Conservation (phyloP, 148 eudicot species). For the Talinum fruticosum region DNA sequence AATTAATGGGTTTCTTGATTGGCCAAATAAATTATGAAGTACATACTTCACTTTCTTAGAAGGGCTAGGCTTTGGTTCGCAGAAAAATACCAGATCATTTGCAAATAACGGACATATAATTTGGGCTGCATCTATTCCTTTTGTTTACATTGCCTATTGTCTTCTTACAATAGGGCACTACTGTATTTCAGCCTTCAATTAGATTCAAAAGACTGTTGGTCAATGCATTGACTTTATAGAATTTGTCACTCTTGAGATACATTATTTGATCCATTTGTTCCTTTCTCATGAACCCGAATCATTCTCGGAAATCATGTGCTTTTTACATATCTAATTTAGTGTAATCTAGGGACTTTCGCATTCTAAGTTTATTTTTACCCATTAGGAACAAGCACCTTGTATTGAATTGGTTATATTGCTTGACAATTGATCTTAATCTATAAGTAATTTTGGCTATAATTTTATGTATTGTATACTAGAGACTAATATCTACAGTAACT, state of each 20-base stretch:
- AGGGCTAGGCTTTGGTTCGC: background rate
- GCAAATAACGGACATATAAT: background rate
- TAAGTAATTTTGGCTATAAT: background rate
- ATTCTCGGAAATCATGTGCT: background rate
- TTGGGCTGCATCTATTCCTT: background rate
- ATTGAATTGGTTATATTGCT: background rate
- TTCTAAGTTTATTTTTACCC: background rate
- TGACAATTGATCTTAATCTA: background rate
- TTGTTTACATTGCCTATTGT: background rate
- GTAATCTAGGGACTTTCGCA: background rate
- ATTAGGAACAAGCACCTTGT: background rate
- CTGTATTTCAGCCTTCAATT: background rate
- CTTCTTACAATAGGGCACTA: background rate
- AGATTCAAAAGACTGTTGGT: background rate
- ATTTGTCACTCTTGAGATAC: background rate
- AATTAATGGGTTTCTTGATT: background rate
- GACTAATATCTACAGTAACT: background rate
- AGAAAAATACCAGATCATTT: background rate
- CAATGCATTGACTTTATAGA: background rate
- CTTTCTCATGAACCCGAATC: background rate
- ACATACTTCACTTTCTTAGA: background rate
- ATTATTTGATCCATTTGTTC: background rate
- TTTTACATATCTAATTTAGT: background rate
- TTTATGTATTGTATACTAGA: background rate
- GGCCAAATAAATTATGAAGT: background rate